Base-by-base conservation (phyloP, 306 rosid genomes). In the Lathyrus sativus region DNA sequence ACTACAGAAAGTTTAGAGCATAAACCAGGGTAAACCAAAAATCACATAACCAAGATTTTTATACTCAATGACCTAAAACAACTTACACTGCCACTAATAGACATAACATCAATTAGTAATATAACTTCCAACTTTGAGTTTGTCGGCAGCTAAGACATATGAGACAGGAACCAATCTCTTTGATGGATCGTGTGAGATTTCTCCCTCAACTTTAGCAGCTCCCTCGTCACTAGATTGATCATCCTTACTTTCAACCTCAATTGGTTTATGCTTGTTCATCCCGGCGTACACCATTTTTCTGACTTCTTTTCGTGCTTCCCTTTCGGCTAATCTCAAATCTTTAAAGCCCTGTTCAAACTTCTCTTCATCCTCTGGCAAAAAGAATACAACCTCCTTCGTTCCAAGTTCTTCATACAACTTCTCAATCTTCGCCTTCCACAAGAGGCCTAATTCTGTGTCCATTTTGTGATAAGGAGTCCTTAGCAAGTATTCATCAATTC, bases 341-440 rank as follows among this genome's bases (percentile, higher is more conserved):
- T 82, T 70, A 45, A 90, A 93, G 61, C 81, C 83, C 62, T 82
- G 82, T 68, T 86, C 90, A 4, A 93, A 77, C 81, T 82, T 82
- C 13, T 79, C 73, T 80, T 91, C 98, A 44, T 79, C 92, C 81
- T 90, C 91, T 0, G 90, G 95, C 10, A 89, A 70, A 72, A 84
- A 86, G 88, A 88, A 85, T 29, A 79, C 90, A 28, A 84, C 84
- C 73, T 86, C 96, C 62, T 67, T 90, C 14, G 82, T 62, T 63
- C 98, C 89, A 33, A 88, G 86, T 75, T 88, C 91, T 64, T 85
- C 90, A 5, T 84, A 86, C 42, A 88, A 76, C 70, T 85, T 90
- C 80, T 90, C 96, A 9, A 90, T 90, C 83, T 88, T 90, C 28
- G 96, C 76, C 80, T 93, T 93, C 98, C 98, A 93, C 79, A 79